Percentiles rank a stretch among this genome's conserved stretches.
Conservation (phyloP, 805 yeast species). For the Candida ponderosae region DNA sequence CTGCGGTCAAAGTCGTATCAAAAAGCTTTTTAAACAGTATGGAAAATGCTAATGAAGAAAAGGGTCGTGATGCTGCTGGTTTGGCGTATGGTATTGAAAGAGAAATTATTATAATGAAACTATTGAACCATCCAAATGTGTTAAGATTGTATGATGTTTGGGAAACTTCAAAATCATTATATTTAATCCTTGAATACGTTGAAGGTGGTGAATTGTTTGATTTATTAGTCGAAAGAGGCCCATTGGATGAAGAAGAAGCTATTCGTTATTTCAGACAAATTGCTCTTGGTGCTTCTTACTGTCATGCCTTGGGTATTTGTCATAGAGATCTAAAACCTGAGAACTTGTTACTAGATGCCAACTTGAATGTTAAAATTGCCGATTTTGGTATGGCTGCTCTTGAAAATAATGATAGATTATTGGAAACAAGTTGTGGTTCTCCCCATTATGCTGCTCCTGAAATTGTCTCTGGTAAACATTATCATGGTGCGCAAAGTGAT, state of each 20-base stretch:
- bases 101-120: conserved; percentile 95
- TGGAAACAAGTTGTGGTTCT: conserved; percentile 80
- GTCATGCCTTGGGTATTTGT: conserved; percentile 74
- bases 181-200: conserved; percentile 71
- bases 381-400: conserved; percentile 90
- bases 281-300: conserved; percentile 69
- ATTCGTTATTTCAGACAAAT: conserved; percentile 72
- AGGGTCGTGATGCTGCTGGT: conserved; percentile 43
- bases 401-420: conserved; percentile 59
- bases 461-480: conserved; percentile 68
- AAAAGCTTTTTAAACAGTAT: conserved; percentile 42
- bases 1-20: conserved; percentile 79
- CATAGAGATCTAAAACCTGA: conserved; percentile 83
- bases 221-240: conserved; percentile 59
- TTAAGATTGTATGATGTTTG: conserved; percentile 93
- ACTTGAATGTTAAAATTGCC: conserved; percentile 66
- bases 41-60: conserved; percentile 24
- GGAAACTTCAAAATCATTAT: conserved; percentile 91
- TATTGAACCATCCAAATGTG: conserved; percentile 88
- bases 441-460: conserved; percentile 90
- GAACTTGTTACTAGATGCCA: conserved; percentile 60
- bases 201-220: conserved; percentile 88
- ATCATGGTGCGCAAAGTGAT: conserved; percentile 81
- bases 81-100: conserved; percentile 94
- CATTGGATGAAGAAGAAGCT: conserved; percentile 65